These are phyloP conservation scores for Suillus clintonianus DNA, from an alignment of 768 basidiomycete genomes.

Conservation along the genomic window DNA sequence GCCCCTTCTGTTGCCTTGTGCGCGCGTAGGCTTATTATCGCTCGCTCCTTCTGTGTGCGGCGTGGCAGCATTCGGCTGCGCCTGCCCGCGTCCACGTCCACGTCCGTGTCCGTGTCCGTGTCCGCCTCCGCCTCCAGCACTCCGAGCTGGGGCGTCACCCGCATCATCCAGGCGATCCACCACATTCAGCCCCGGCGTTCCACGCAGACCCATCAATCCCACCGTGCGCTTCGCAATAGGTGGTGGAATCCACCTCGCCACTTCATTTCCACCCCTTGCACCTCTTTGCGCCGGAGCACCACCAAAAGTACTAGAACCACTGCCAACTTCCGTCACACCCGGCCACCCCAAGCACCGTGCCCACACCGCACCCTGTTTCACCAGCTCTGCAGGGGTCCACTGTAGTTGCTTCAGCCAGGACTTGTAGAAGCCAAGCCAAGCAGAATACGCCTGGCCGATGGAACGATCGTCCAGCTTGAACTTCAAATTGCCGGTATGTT, in stretches of 20 bases:
- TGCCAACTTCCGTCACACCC: not conserved
- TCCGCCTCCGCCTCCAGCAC: not conserved
- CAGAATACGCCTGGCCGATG: constrained; percentile 54
- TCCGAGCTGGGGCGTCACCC: not conserved
- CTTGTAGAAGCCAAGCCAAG: constrained; percentile 62
- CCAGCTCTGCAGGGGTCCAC: constrained; percentile 42
- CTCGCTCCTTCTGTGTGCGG: not conserved
- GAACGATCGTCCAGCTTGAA: constrained; percentile 34
- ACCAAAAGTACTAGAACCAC: not conserved
- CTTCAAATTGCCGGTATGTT: constrained; percentile 24
- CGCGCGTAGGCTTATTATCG: not conserved
- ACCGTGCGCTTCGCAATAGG: constrained; percentile 42
- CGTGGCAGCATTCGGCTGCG: not conserved
- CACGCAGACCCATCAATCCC: constrained; percentile 51
- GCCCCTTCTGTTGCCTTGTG: not conserved
- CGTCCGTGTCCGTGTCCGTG: not conserved
- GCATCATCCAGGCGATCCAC: constrained; percentile 1
- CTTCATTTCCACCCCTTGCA: not conserved
- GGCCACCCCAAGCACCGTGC: not conserved
- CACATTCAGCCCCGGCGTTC: constrained; percentile 18
- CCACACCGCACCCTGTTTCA: constrained; percentile 31
- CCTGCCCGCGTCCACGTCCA: not conserved
- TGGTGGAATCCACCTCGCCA: constrained; percentile 21
- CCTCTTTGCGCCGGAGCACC: not conserved
- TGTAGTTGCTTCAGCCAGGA: constrained; percentile 35